Percentiles rank a stretch among this genome's conserved stretches.
These are phyloP conservation scores for Lolium multiflorum DNA, from an alignment of 176 grass and related monocot species.

Conservation along the genomic window DNA sequence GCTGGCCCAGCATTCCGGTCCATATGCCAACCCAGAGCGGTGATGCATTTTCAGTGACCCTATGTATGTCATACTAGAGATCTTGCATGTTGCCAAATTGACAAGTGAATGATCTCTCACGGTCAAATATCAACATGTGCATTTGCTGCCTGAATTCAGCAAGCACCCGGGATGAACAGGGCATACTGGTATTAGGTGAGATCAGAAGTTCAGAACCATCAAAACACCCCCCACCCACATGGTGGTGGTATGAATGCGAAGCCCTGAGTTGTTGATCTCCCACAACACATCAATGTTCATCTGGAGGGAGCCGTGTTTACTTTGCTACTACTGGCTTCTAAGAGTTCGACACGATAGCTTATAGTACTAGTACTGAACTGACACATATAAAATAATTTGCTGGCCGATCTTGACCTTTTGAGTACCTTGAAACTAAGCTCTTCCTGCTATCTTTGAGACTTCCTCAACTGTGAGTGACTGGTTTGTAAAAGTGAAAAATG, in stretches of 20 bases:
- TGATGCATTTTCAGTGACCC: neutral
- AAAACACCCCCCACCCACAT: constrained; percentile 8
- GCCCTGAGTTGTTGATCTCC: constrained; percentile 34
- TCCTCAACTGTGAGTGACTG: neutral
- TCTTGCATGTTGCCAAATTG: neutral
- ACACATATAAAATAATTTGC: neutral
- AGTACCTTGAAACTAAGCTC: no score
- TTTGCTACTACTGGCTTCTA: neutral
- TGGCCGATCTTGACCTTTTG: no score
- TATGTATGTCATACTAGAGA: neutral
- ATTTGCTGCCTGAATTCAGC: constrained; percentile 16
- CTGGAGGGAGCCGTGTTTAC: neutral
- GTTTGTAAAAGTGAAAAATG: neutral
- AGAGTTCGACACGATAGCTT: neutral
- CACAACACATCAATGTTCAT: neutral
- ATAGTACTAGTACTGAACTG: neutral
- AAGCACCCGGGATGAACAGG: constrained; percentile 11
- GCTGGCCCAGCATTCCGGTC: neutral
- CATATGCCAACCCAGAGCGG: neutral
- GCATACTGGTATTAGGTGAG: constrained; percentile 19
- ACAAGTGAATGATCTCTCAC: neutral
- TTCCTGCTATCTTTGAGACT: neutral
- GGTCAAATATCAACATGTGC: constrained; percentile 13
- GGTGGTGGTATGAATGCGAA: constrained; percentile 2
- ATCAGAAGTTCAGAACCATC: constrained; percentile 27